Conservation (phyloP, 441 rosid genomes). For the Populus trichocarpa region DNA sequence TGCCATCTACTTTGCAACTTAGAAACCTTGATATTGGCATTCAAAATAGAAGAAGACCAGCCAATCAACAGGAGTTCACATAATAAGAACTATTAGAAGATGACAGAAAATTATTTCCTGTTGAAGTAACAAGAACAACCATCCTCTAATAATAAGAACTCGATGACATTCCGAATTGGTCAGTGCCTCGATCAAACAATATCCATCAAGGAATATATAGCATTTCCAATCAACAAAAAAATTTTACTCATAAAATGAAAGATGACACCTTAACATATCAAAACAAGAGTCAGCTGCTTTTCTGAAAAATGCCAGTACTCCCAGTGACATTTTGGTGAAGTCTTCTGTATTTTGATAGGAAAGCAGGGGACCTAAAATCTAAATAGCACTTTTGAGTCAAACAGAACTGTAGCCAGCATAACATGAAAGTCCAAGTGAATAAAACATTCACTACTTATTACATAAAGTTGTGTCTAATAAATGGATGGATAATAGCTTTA, state of each 20-base stretch:
- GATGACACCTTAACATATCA: neutral
- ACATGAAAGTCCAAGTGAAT: no score
- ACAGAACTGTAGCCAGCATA: neutral
- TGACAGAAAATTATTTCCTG: neutral
- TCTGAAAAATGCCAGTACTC: neutral
- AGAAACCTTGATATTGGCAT: neutral
- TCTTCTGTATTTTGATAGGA: neutral
- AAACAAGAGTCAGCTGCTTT: neutral
- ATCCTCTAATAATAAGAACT: neutral
- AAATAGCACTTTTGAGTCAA: neutral
- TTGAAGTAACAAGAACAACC: neutral
- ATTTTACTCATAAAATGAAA: neutral
- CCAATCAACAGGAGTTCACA: neutral
- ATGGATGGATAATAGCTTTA: neutral
- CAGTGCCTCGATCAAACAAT: neutral
- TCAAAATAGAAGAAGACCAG: neutral
- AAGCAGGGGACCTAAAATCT: neutral
- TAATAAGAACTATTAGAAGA: neutral
- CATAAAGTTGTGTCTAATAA: neutral
- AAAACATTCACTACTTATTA: no score
- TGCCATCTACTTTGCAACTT: conserved; percentile 31
- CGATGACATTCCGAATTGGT: neutral
- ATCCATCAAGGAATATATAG: neutral
- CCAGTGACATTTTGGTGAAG: neutral
- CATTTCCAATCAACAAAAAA: neutral